A percentile compares a stretch with the other conserved stretches of the same genome.
These are phyloP conservation scores for Globisporangium orthogonon DNA, from an alignment of 352 stramenopile genomes.

Conservation along the genomic window DNA sequence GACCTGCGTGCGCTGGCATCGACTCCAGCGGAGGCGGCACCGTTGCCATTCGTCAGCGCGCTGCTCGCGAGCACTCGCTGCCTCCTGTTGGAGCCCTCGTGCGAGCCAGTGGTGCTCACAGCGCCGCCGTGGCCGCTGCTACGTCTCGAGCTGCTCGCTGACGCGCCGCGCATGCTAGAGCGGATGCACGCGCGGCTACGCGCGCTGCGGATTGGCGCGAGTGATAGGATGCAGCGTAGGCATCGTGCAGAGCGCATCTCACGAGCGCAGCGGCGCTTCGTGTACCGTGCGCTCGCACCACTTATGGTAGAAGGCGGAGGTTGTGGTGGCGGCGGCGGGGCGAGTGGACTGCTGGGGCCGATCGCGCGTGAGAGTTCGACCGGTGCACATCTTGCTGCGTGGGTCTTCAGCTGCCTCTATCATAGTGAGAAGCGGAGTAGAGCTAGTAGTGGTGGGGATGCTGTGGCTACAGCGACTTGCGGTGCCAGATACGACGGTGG, in stretches of 20 bases:
- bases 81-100: conserved; percentile 28
- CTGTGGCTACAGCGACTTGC: too few relatives aligned
- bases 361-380: conserved; percentile 38
- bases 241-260: conserved; percentile 12
- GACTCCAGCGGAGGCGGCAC: conserved; percentile 34
- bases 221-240: background rate
- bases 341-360: background rate
- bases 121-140: conserved; percentile 43
- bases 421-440: conserved; percentile 1
- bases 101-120: conserved; percentile 13
- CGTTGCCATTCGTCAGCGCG: conserved; percentile 23
- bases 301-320: conserved; percentile 8
- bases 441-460: background rate
- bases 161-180: conserved; percentile 20
- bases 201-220: conserved; percentile 15
- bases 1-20: conserved; percentile 38
- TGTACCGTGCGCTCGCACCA: conserved; percentile 21
- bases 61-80: conserved; percentile 30
- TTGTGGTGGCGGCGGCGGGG: too few relatives aligned
- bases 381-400: conserved; percentile 38
- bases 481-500: background rate
- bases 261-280: conserved; percentile 29
- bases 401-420: conserved; percentile 30
- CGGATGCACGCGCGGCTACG: conserved; percentile 36
- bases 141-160: conserved; percentile 39